Base-by-base conservation (phyloP, 1,284 basidiomycete genomes). In the Fomitopsis pinicola region DNA sequence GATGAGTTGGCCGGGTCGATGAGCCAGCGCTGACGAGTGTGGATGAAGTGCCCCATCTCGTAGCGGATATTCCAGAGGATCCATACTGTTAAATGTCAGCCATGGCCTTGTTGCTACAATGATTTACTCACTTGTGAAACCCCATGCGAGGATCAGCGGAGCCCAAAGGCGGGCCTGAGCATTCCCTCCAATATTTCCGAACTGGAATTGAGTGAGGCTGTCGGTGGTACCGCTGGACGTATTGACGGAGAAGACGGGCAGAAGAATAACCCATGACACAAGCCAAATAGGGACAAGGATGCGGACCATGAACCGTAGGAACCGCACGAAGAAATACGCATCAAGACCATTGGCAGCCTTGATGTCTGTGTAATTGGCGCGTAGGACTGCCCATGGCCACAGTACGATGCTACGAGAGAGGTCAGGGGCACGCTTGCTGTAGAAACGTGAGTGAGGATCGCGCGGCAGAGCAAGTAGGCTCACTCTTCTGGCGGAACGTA, bases 261-360 rank as follows among this genome's bases (percentile, higher is more conserved):
- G 73, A 33, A 92, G 81, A 48, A 92, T 76, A 33, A 74, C 71
- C 90, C 91, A 93, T 3, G 88, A 86, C 55, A 92, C 63, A 60
- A 91, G 61, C 91, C 88, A 91, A 71, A 97, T 90, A 22, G 95
- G 94, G 1, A 92, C 71, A 68, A 97, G 83, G 59, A 96, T 80
- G 68, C 88, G 84, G 58, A 91, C 73, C 83, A 94, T 89, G 79
- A 92, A 86, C 61, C 89, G 87, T 45, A 96, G 81, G 74, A 92
- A 98, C 59, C 94, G 89, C 54, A 97, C 86, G 69, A 94, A 98
- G 72, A 97, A 89, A 79, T 97, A 99, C 36, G 95, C 92, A 72
- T 99, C 97, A 62, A 94, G 83, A 40, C 97, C 96, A 66, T 97
- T 97, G 62, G 87, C 79, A n/a, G 76, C 72, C 62, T 81, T 81